Base-by-base conservation (phyloP, 768 basidiomycete species). In the Rhizopogon vinicolor region DNA sequence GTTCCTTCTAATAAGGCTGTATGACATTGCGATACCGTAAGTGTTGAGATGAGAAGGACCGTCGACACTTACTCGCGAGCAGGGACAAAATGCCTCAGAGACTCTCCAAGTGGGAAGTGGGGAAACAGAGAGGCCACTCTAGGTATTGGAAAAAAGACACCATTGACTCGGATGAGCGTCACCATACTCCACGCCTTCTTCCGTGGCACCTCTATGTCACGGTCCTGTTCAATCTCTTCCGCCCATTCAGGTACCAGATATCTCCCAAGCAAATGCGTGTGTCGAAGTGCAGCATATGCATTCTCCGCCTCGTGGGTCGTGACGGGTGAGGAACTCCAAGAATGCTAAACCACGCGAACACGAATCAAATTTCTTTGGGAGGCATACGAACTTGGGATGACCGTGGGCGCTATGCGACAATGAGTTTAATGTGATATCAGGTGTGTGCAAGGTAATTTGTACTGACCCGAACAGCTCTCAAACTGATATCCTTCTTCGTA, bases 221-320 rank as follows among this genome's bases (percentile, higher is more conserved):
- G n/a, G n/a, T 95, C 89, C 65, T 85, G 82, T 59, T 89, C 89
- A 2, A 77, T 87, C 54, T 90, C 89, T 62, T 88, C 82, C 1
- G 95, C 93, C 94, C 95, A 97, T 68, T 98, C 87, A 42, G 98
- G 75, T 4, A 98, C 93, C 43, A 99, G 74, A 78, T 99, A 96
- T 37, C 97, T 75, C 8, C 97, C 96, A 19, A 99, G 84, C 63
- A 98, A 85, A 78, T 98, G 97, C 0, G 95, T 97, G 71, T 98
- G 94, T 61, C 85, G 83, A 19, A 99, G 80, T 10, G 92, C 85
- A 28, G 81, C 83, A 69, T 87, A 93, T 0, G 93, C 96, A 41
- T 87, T 87, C 68, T 93, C 89, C 2, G 96, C 96, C 64, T 99
- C 96, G 48, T 85, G 84, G 16, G 22, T n/a, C n/a, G n/a, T 22